Evolutionary conservation across 2,329 filamentous ascomycete genomes (phyloP).

Genomic region (Aspergillus quadrilineatus): DNA sequence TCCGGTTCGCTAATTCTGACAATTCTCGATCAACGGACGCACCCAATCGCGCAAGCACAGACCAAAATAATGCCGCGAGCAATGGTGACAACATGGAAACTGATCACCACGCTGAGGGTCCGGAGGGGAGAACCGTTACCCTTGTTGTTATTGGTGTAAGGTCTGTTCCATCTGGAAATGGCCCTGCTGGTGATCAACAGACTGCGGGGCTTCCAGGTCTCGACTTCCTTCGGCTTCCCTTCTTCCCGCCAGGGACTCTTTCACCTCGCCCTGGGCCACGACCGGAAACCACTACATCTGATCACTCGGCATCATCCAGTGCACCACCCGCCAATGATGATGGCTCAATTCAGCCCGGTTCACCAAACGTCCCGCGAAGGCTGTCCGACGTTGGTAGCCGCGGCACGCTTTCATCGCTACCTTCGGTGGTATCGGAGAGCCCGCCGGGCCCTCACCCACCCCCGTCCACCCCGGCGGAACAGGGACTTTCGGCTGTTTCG

Average conservation of each 20-base stretch:
- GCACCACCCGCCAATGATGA: slow-evolving; percentile 53
- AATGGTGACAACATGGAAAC: slow-evolving; percentile 38
- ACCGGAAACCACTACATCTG: slow-evolving; percentile 55
- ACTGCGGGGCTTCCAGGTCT: slow-evolving; percentile 43
- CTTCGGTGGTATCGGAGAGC: slow-evolving; percentile 53
- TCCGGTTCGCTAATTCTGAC: slow-evolving; percentile 61
- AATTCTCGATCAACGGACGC: slow-evolving; percentile 26
- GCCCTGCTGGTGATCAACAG: slow-evolving; percentile 46
- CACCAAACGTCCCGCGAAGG: slow-evolving; percentile 31
- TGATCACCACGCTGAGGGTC: slow-evolving; percentile 42
- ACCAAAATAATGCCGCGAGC: slow-evolving; percentile 25
- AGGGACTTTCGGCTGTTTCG: slow-evolving; percentile 54
- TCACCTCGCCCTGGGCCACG: slow-evolving; percentile 54
- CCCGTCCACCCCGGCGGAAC: slow-evolving; percentile 63
- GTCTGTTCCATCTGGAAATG: slow-evolving; percentile 58
- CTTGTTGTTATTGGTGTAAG: slow-evolving; percentile 69
- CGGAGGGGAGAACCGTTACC: slow-evolving; percentile 61
- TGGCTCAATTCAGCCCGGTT: slow-evolving; percentile 53
- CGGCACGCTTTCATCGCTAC: slow-evolving; percentile 35
- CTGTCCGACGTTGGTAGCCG: slow-evolving; percentile 33
- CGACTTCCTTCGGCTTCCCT: slow-evolving; percentile 48
- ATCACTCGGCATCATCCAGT: slow-evolving; percentile 54
- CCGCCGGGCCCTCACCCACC: slow-evolving; percentile 60
- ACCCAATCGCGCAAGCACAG: slow-evolving; percentile 25
- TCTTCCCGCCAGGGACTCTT: slow-evolving; percentile 44